Base-by-base conservation (phyloP, 345 rosid genomes). In the Ceriops tagal region DNA sequence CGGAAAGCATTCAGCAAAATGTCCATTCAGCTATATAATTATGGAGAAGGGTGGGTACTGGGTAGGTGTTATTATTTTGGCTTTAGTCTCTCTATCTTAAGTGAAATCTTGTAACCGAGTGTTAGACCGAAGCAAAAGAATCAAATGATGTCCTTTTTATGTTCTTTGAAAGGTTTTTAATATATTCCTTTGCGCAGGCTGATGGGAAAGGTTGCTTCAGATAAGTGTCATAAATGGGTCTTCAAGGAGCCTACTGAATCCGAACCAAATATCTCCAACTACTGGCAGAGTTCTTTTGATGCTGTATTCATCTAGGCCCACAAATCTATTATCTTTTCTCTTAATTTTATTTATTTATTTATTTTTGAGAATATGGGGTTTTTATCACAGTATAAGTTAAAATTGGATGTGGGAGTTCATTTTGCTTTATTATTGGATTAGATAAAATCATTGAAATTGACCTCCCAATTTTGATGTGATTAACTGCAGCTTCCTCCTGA, bases 11-110 rank as follows among this genome's bases (percentile, higher is more conserved):
- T 95, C 96, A 90, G 99, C 99, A 95, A 92, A 84, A 92, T 95
- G 97, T 92, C 99, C 70, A 95, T 95, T 77, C 99, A 95, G 87
- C 80, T 95, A 81, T 95, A 95, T 86, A 95, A 95, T 84, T 95
- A 95, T 86, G 96, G 99, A 95, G 99, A 95, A 95, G 99, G 99
- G 99, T 95, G 96, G 99, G 99, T 95, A 82, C 85, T 93, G 79
- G 97, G 99, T 90, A 88, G 91, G 96, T 91, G 86, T 52, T 81
- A 49, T 82, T 72, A 58, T 73, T 75, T 79, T 61, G 64, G 62
- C 58, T 74, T 35, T 11, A 30, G 2, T 57, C n/a, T 64, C 19
- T 11, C 43, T 67, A 2, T 55, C 53, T 18, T 4, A 37, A 9
- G 34, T 19, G 61, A 55, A 32, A 9, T 59, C 34, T 53, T 49